Percentiles rank a stretch among this genome's conserved stretches.
phyloP scores from a whole-genome alignment of 2,329 filamentous ascomycete genomes.

The Basipetospora chlamydospora region DNA sequence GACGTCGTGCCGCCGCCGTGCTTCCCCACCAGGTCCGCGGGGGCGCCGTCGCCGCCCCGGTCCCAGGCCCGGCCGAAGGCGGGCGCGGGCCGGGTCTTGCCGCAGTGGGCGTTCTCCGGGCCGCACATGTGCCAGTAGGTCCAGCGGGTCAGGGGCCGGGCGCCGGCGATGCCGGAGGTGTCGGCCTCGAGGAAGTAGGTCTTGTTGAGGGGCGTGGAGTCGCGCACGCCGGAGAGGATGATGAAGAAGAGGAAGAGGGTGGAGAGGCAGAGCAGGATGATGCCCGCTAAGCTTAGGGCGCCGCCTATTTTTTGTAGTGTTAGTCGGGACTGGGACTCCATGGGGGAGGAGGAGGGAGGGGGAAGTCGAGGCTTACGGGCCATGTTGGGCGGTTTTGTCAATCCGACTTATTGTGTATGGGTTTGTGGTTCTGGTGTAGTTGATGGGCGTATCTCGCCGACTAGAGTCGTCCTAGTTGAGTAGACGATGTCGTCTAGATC shows the following conservation, averaged over 20 bases:
- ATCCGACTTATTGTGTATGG: neutral
- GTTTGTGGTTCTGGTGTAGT: no score
- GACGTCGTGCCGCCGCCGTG: conserved; percentile 42
- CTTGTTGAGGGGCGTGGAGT: conserved; percentile 43
- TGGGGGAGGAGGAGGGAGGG: neutral
- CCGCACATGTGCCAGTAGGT: conserved; percentile 81
- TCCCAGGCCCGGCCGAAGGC: conserved; percentile 60
- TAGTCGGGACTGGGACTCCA: neutral
- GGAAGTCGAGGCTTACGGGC: neutral
- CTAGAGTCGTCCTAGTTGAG: no score
- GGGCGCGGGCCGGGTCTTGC: conserved; percentile 43
- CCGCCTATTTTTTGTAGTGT: neutral
- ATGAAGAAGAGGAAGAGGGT: conserved; percentile 43
- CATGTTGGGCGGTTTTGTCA: neutral
- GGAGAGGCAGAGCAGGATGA: conserved; percentile 34
- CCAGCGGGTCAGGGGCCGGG: conserved; percentile 62
- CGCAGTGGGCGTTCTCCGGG: conserved; percentile 49
- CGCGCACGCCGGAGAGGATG: conserved; percentile 39
- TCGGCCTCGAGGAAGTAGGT: conserved; percentile 79
- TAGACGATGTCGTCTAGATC: no score
- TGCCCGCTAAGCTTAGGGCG: conserved; percentile 17
- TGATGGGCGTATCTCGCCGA: no score
- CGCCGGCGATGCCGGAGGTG: conserved; percentile 57
- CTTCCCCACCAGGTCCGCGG: conserved; percentile 29
- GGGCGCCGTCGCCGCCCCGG: conserved; percentile 26